Evolutionary conservation across 768 basidiomycete genomes (phyloP), one percentile per base, ranked within the genome.

Genomic region (Auricularia sp.): DNA sequence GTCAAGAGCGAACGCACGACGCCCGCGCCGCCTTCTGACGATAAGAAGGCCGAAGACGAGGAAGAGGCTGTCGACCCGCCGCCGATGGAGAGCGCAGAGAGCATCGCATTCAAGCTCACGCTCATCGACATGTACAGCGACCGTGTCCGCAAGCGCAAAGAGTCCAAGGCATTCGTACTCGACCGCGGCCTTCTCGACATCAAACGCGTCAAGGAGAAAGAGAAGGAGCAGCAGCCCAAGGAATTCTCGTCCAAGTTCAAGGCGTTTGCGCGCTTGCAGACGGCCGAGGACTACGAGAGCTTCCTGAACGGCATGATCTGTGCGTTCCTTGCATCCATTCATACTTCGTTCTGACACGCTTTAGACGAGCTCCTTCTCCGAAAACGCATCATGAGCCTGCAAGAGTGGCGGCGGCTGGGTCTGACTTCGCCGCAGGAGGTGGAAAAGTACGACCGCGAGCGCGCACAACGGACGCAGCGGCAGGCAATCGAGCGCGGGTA

Each of bases 141-240:
- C 65, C 86, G 91, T 61, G 81, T 98, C 10, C 89, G 91, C 66
- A 92, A 89, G 75, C 83, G 96, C 51, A 76, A 85, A 62, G 90
- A 94, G 71, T 84, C 82, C 35, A 99, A 98, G 75, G 85, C 85
- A 2, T 74, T 99, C 67, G 91, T 99, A 73, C 97, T 93, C 70
- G 91, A 98, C 70, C 80, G 96, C 51, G 93, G 93, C 1, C 76
- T 99, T 62, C 78, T 96, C 59, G 93, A 97, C 69, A 93, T 96
- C 73, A 98, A 95, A 75, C 87, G 90, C 81, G 90, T 91, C 10
- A 82, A 83, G 2, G 96, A 99, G 68, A 90, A 95, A 77, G 98
- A 97, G 73, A 81, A 93, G 18, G 83, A 84, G 7, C 87, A 90
- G 69, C 96, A 98, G 67, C 95, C 98, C 70, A 85, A 90, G 68